These are phyloP conservation scores for Cryptosporidium meleagridis DNA, from an alignment of 169 alveolate genomes.

Conservation along the genomic window DNA sequence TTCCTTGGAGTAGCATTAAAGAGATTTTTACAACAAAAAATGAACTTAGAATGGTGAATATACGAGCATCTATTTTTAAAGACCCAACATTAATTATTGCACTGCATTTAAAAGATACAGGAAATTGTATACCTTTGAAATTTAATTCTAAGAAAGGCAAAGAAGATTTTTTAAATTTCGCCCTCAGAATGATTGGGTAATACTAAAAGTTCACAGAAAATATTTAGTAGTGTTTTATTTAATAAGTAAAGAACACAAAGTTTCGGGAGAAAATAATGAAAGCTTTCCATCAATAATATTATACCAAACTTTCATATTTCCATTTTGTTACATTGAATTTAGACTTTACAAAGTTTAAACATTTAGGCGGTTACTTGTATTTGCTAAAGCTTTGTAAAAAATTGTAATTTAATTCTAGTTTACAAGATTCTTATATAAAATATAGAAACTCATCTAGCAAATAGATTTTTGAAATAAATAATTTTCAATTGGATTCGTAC, in stretches of 20 bases:
- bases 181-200: not conserved
- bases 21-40: conserved; percentile 45
- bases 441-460: not conserved
- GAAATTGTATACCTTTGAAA: conserved; percentile 62
- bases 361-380: not conserved
- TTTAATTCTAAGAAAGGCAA: conserved; percentile 9
- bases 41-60: conserved; percentile 31
- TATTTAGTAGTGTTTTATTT: not conserved
- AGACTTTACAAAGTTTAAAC: not conserved
- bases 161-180: conserved; percentile 29
- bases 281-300: not conserved
- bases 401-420: not conserved
- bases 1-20: conserved; percentile 54
- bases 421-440: not conserved
- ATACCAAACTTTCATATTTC: not conserved
- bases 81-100: conserved; percentile 57
- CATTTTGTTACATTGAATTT: too few relatives aligned
- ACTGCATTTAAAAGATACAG: conserved; percentile 52
- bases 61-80: conserved; percentile 6
- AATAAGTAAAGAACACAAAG: too few relatives aligned
- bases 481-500: too few relatives aligned
- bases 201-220: not conserved
- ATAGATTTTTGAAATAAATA: too few relatives aligned
- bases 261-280: too few relatives aligned
- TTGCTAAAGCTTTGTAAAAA: not conserved